Evolutionary conservation across 345 rosid genomes (phyloP).

Genomic region (Lumnitzera racemosa): DNA sequence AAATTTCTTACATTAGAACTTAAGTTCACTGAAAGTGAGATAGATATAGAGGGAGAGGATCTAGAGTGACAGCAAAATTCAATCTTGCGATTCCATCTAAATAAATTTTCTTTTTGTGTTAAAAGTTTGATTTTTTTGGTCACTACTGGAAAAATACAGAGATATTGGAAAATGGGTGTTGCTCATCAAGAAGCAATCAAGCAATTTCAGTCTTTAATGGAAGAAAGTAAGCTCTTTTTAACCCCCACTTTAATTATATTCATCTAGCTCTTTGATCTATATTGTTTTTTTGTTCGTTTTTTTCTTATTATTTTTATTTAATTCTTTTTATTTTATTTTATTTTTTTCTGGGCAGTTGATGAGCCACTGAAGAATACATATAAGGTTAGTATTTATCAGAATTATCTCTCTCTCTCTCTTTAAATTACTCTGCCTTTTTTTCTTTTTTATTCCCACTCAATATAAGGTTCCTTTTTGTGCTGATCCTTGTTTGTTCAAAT

Average conservation of each 20-base stretch:
- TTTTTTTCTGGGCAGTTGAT: constrained; percentile 40
- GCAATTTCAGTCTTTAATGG: constrained; percentile 65
- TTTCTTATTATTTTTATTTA: not conserved
- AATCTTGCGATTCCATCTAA: no score
- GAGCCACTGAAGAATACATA: constrained; percentile 54
- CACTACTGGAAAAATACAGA: constrained; percentile 2
- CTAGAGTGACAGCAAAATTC: no score
- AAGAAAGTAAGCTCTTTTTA: constrained; percentile 46
- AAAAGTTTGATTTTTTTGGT: not conserved
- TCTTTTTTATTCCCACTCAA: no score
- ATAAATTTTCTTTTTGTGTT: no score
- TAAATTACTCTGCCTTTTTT: no score
- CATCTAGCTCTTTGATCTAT: constrained; percentile 13
- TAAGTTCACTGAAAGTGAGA: no score
- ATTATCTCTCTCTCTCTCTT: not conserved
- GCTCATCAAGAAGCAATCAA: constrained; percentile 60
- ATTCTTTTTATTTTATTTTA: constrained; percentile 1
- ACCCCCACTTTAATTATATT: constrained; percentile 3
- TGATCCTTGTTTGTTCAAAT: no score
- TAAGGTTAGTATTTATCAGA: constrained; percentile 40
- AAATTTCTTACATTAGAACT: no score
- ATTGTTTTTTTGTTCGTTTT: constrained; percentile 5
- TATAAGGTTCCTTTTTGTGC: no score
- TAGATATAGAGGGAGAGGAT: no score
- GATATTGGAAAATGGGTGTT: constrained; percentile 30